Base-by-base conservation (phyloP, 768 basidiomycete species). In the Leccinum arenicola region DNA sequence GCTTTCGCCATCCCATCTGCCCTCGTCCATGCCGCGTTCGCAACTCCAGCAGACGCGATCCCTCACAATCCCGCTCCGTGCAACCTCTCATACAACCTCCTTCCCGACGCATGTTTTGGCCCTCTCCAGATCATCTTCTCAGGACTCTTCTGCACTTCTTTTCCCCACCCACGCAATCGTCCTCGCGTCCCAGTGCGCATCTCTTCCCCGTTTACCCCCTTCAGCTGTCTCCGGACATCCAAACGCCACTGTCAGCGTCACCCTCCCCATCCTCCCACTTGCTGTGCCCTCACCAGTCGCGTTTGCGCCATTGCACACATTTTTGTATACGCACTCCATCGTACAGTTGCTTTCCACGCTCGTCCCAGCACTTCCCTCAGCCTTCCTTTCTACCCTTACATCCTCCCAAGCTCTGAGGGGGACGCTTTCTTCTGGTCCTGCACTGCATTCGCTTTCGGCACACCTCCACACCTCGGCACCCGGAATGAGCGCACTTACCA, bases 111-210 rank as follows among this genome's bases (percentile, higher is more conserved):
- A 87, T 64, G 74, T 83, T 63, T 70, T 87, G 21, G 85, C 84
- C 17, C 69, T 86, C 51, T 68, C 59, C 1, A 70, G 53, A 61
- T 63, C 67, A 52, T 70, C 62, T 56, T 64, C 72, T 14, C 64
- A 68, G 33, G 72, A 74, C 57, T 62, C 75, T 49, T 68, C 74
- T n/a, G 61, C 63, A 6, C 65, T 79, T 10, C 77, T 92, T 54
- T 86, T 82, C 63, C 86, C 91, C 5, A 80, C 84, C 11, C 91
- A 93, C 73, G 82, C 84, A 35, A 72, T 90, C 54, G 78, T 92
- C 47, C 79, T 93, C 55, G 86, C 86, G 7, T 77, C 86, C 0
- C 79, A 89, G 67, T 93, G 88, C 69, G 75, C 89, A 17, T 77
- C 81, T 47, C 78, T 92, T 6, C 84, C 87, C 1, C 72, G 78